Conservation (phyloP, 2,329 filamentous ascomycete genomes). For the Capronia americana region DNA sequence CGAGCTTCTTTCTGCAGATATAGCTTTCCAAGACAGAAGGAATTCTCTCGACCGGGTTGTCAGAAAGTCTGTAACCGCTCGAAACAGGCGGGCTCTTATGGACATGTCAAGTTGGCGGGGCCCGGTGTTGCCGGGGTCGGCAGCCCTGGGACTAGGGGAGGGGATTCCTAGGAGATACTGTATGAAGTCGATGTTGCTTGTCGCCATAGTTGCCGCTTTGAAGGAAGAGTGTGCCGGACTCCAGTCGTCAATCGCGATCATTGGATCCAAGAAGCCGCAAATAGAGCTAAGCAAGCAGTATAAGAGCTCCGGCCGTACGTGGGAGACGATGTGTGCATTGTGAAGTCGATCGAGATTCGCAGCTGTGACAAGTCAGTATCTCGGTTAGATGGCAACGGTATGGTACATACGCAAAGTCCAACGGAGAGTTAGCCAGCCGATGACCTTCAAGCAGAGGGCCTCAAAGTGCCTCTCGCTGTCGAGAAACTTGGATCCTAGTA, state of each 20-base stretch:
- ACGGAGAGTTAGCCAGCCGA: conserved; percentile 79
- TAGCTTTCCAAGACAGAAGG: conserved; percentile 52
- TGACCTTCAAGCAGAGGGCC: conserved; percentile 71
- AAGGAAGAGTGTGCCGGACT: conserved; percentile 27
- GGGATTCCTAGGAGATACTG: conserved; percentile 24
- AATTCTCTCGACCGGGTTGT: conserved; percentile 55
- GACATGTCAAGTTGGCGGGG: conserved; percentile 25
- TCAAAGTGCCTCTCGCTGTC: conserved; percentile 71
- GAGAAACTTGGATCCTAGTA: conserved; percentile 68
- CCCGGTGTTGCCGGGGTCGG: not conserved
- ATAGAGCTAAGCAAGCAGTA: conserved; percentile 74
- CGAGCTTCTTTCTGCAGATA: conserved; percentile 51
- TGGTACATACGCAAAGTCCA: conserved; percentile 77
- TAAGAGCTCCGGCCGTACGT: conserved; percentile 71
- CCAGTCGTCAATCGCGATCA: conserved; percentile 24
- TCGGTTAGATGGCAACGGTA: not conserved
- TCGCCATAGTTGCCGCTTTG: conserved; percentile 16
- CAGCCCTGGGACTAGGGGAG: not conserved
- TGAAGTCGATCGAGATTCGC: conserved; percentile 68
- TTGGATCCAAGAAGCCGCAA: conserved; percentile 54
- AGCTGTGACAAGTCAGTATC: conserved; percentile 44
- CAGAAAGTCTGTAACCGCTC: conserved; percentile 54
- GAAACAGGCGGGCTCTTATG: conserved; percentile 40
- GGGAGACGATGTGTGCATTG: conserved; percentile 67
- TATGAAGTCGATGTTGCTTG: conserved; percentile 22